Percentiles rank a stretch among this genome's conserved stretches.
Conservation (phyloP, 129 eudicot genomes). For the Logfia minima region DNA sequence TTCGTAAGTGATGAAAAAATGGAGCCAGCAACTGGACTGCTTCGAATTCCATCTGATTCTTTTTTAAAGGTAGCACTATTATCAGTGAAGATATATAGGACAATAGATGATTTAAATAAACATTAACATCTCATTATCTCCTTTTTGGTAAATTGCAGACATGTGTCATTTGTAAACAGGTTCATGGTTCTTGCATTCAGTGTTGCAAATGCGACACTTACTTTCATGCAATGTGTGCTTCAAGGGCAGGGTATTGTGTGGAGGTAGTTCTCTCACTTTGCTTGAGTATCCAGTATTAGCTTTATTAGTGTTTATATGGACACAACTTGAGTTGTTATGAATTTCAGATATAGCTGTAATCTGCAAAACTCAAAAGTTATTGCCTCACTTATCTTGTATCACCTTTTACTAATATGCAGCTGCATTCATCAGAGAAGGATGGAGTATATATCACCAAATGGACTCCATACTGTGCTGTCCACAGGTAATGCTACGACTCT, state of each 20-base stretch:
- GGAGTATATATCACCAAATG: constrained; percentile 57
- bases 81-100: not conserved
- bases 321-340: not conserved
- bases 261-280: constrained; percentile 50
- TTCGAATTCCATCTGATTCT: constrained; percentile 59
- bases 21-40: constrained; percentile 91
- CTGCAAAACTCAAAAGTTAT: not conserved
- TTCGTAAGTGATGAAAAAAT: constrained; percentile 64
- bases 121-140: constrained; percentile 18
- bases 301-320: not conserved
- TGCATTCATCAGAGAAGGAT: constrained; percentile 67
- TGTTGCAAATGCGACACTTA: constrained; percentile 83
- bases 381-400: not conserved
- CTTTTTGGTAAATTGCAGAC: constrained; percentile 43
- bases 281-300: not conserved
- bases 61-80: constrained; percentile 43
- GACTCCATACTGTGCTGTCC: constrained; percentile 76
- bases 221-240: constrained; percentile 55
- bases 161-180: constrained; percentile 78
- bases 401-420: constrained; percentile 35
- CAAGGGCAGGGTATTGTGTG: constrained; percentile 80
- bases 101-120: not conserved
- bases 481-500: constrained; percentile 48
- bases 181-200: constrained; percentile 81
- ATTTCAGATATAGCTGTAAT: not conserved